Base-by-base conservation (phyloP, 805 yeast genomes). In the Candida odintsovae region DNA sequence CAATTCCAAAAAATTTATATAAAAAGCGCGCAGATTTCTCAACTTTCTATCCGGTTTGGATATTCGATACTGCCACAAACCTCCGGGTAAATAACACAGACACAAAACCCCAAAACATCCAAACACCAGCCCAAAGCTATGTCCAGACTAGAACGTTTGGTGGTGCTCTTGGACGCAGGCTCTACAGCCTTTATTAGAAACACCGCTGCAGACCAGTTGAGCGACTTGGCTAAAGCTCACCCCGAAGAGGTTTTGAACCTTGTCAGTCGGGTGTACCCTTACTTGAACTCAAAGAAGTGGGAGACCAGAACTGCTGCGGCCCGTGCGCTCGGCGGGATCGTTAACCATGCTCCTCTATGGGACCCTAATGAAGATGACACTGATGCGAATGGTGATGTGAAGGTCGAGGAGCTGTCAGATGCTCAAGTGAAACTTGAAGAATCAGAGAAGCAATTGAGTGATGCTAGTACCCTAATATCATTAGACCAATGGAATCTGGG, bases 271-370 rank as follows among this genome's bases (percentile, higher is more conserved):
- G 96, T 94, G 1, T 88, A 90, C 57, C 98, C 99, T 0, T 94
- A 82, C 62, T 72, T 94, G 48, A 77, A 81, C 58, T 80, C 89
- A 22, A 76, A 73, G 48, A 89, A 83, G 66, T 94, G 99, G 99
- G 99, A 94, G 64, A 90, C 99, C 0, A 76, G 99, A 63, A 83
- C 86, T 1, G 82, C 98, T 1, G 94, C 99, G 1, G 97, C 97
- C 1, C 72, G 89, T 45, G 98, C 99, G 0, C 77, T 94, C 55
- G 98, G 98, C 9, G 95, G 95, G 4, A 90, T 94, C 25, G 92
- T 90, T 4, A 78, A 80, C 39, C 83, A 88, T 64, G 81, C 90
- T 1, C 75, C 77, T 0, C 58, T 71, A 26, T 94, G 98, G 98
- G 89, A 88, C 58, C 98, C 98, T 1, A 86, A 59, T 26, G 44